Conservation (phyloP, 2,329 filamentous ascomycete genomes). For the Hypoxylon sp. region DNA sequence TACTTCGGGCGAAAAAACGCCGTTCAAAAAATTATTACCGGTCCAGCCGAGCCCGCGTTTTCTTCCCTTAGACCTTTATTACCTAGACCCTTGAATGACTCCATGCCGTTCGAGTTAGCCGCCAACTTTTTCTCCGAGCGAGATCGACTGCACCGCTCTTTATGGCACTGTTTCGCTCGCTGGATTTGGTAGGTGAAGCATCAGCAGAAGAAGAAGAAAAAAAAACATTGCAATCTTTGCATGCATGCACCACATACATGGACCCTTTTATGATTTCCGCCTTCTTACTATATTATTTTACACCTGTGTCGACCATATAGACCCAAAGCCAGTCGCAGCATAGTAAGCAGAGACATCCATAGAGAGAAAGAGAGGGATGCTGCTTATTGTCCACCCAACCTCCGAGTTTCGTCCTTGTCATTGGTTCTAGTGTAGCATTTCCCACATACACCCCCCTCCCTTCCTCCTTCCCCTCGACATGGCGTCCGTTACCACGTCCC, state of each 20-base stretch:
- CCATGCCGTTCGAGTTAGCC: conserved; percentile 19
- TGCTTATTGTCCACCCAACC: conserved; percentile 28
- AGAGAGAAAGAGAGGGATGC: no score
- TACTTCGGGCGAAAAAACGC: conserved; percentile 34
- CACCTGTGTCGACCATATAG: conserved; percentile 2
- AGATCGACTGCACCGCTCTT: conserved; percentile 31
- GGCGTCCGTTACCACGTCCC: conserved; percentile 40
- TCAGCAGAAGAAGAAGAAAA: no score
- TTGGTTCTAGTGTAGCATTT: conserved; percentile 34
- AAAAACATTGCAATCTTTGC: no score
- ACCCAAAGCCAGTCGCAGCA: conserved; percentile 11
- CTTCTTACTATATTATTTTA: conserved; percentile 13
- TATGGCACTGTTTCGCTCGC: conserved; percentile 37
- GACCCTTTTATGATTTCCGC: conserved; percentile 4
- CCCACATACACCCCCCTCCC: no score
- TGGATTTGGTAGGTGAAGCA: conserved; percentile 36
- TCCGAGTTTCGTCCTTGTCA: conserved; percentile 24
- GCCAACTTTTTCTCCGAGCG: conserved; percentile 29
- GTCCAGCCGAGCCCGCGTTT: conserved; percentile 22
- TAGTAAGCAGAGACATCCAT: conserved; percentile 33
- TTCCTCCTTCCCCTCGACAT: no score
- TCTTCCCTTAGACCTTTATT: no score
- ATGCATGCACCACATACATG: no score
- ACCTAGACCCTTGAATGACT: conserved; percentile 14
- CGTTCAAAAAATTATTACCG: conserved; percentile 43